Base-by-base conservation (phyloP, 2,329 filamentous ascomycete species). In the Monilinia laxa region DNA sequence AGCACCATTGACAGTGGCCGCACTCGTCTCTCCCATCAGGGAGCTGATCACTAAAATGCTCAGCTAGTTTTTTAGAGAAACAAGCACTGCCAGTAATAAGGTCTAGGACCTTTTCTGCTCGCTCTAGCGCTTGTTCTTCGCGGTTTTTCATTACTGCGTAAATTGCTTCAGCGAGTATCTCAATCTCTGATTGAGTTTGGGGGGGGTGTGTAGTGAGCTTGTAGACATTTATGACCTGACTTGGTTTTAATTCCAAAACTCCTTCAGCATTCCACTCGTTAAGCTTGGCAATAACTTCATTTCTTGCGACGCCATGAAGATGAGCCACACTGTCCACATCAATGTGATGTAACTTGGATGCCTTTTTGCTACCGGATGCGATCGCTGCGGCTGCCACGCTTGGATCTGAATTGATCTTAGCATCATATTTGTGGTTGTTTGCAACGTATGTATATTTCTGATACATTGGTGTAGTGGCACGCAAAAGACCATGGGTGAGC, bases 401-500 rank as follows among this genome's bases (percentile, higher is more conserved):
- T 0, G 73, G 73, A 58, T 85, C 82, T 2, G 70, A 68, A 1
- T 75, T 69, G 0, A 80, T 67, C 0, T 71, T 67, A 2, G 70
- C 67, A 12, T 73, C 68, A 64, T 83, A 81, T 1, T 62, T 71
- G 0, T 69, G 55, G 3, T 69, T 77, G 6, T 52, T 35, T 16
- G 77, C 75, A 56, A 79, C 79, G 70, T 82, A 89, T 42, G 79
- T 80, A 74, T 88, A 88, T 1, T 80, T 77, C 10, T 79, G 82
- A 68, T 87, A 89, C 52, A 86, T 83, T 0, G 82, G 84, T 0
- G 81, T 88, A 23, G 81, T 82, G 20, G 82, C 85, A 28, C 86
- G 80, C 40, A 89, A 79, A 0, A 88, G 77, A 0, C 78, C 78
- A 68, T 86, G 87, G 3, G 81, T 82, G 5, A 89, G 78, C 72